Evolutionary conservation across 805 yeast species (phyloP).

Genomic region (Ogataea zsoltii): DNA sequence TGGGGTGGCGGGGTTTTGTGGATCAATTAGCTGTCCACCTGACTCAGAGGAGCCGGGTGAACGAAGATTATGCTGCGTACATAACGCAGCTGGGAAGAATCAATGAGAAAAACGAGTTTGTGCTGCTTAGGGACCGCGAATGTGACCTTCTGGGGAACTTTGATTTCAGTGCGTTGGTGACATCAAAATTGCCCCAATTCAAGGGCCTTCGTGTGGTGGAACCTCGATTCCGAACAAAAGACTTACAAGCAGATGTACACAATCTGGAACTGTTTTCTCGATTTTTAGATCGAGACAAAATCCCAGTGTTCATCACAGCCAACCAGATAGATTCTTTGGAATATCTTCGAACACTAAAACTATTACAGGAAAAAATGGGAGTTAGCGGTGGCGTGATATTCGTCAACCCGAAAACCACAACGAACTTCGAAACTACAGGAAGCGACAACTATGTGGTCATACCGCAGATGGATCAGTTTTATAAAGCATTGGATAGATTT

Average conservation of each 20-base stretch:
- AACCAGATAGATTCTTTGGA: constrained; percentile 28
- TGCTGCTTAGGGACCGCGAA: constrained; percentile 26
- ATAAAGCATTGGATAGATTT: constrained; percentile 10
- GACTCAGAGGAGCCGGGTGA: not conserved
- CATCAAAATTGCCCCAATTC: not conserved
- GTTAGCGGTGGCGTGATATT: constrained; percentile 26
- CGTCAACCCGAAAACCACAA: constrained; percentile 5
- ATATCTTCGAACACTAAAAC: constrained; percentile 25
- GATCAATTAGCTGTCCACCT: not conserved
- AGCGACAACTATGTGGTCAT: not conserved
- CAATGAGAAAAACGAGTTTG: constrained; percentile 21
- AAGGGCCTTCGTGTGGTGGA: not conserved
- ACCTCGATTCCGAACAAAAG: not conserved
- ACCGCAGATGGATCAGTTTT: constrained; percentile 1
- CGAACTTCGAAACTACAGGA: not conserved
- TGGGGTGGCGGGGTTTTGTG: constrained; percentile 3
- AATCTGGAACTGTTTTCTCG: not conserved
- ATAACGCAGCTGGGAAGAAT: constrained; percentile 18
- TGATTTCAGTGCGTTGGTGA: not conserved
- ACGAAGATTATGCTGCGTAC: constrained; percentile 6
- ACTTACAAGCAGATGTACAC: not conserved
- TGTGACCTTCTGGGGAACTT: constrained; percentile 14
- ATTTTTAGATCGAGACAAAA: not conserved
- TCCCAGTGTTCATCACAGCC: constrained; percentile 24
- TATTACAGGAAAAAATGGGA: constrained; percentile 11